A percentile compares a stretch with the other conserved stretches of the same genome.
phyloP scores from a whole-genome alignment of 495 filamentous ascomycete species.

The Aspergillus heteromorphus region DNA sequence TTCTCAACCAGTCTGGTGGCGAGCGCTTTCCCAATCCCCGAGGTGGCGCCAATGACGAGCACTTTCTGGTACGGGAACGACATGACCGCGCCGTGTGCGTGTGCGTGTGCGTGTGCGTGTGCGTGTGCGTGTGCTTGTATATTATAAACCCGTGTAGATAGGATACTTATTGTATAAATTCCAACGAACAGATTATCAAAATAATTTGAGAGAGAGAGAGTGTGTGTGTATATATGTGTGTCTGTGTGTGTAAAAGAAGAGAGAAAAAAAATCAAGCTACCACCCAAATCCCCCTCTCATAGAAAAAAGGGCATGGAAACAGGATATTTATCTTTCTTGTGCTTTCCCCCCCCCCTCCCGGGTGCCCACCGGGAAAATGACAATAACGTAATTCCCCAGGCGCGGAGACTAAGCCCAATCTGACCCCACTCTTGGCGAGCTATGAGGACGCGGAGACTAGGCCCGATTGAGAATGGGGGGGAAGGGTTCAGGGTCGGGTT shows the following conservation, averaged over 20 bases:
- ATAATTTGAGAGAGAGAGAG: too few species aligned
- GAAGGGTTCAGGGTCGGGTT: background rate
- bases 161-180: background rate
- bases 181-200: too few species aligned
- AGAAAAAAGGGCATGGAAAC: too few species aligned
- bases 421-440: background rate
- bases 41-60: slow-evolving; percentile 66
- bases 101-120: background rate
- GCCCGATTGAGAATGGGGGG: background rate
- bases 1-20: slow-evolving; percentile 57
- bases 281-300: too few species aligned
- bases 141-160: too few species aligned
- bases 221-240: too few species aligned
- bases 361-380: too few species aligned
- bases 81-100: too few species aligned
- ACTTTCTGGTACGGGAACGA: slow-evolving; percentile 55
- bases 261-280: background rate
- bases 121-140: background rate
- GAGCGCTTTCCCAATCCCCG: slow-evolving; percentile 64
- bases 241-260: too few species aligned
- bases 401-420: background rate
- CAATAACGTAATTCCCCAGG: background rate
- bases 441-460: background rate
- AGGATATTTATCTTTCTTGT: background rate
- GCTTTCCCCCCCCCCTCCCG: too few species aligned